These are phyloP conservation scores for Amylostereum chailletii DNA, from an alignment of 1,284 basidiomycete genomes.

Conservation along the genomic window DNA sequence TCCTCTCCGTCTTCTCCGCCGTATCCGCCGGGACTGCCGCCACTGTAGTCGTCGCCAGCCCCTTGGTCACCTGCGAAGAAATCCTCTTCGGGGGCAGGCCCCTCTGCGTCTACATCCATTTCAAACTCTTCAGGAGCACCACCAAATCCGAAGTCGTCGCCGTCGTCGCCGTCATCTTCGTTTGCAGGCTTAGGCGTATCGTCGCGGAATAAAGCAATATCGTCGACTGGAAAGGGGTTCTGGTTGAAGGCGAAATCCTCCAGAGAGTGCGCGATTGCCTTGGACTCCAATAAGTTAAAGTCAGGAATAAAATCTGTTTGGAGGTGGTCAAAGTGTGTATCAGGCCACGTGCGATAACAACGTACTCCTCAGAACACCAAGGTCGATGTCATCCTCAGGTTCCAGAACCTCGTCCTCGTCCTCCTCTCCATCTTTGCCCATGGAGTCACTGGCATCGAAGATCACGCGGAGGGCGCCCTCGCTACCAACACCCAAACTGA, in stretches of 20 bases:
- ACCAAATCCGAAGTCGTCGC: constrained; percentile 28
- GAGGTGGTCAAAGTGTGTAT: background rate
- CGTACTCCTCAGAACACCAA: constrained; percentile 64
- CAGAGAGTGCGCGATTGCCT: constrained; percentile 75
- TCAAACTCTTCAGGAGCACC: constrained; percentile 22
- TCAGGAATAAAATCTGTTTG: constrained; percentile 63
- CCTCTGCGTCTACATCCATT: constrained; percentile 36
- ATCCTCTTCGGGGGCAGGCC: constrained; percentile 46
- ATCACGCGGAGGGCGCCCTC: constrained; percentile 86
- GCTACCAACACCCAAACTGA: constrained; percentile 65
- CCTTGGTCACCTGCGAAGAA: constrained; percentile 73
- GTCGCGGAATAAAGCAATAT: constrained; percentile 47
- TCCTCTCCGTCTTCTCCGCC: constrained; percentile 34
- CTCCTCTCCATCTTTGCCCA: constrained; percentile 71
- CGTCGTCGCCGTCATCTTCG: constrained; percentile 35
- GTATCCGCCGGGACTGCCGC: constrained; percentile 28
- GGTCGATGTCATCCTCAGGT: constrained; percentile 57
- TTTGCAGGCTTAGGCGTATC: constrained; percentile 24
- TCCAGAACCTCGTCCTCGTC: constrained; percentile 49
- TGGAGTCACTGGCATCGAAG: constrained; percentile 93
- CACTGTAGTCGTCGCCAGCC: constrained; percentile 37
- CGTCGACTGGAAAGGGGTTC: constrained; percentile 52
- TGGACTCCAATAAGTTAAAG: constrained; percentile 51
- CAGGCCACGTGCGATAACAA: constrained; percentile 6
- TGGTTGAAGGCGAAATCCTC: constrained; percentile 73